Evolutionary conservation across 768 basidiomycete genomes (phyloP).

Genomic region (Pholiota microspora): DNA sequence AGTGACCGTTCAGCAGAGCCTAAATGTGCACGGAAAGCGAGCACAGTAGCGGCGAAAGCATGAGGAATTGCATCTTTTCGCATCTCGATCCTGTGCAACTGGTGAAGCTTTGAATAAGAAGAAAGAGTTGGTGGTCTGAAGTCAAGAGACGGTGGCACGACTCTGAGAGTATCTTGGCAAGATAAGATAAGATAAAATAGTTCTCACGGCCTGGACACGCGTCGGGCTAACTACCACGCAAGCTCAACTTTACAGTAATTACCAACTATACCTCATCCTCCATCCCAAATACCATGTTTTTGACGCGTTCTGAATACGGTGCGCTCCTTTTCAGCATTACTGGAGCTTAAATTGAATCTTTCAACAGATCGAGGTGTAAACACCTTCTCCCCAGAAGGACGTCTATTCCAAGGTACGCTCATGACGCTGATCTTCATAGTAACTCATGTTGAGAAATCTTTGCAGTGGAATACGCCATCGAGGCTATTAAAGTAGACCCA

Average conservation of each 20-base stretch:
- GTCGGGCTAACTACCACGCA: slow-evolving; percentile 38
- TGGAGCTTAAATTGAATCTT: neutral
- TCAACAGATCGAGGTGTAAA: slow-evolving; percentile 92
- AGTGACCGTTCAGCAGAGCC: too few species aligned
- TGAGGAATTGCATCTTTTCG: too few species aligned
- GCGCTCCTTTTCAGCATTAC: slow-evolving; percentile 9
- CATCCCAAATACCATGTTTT: slow-evolving; percentile 61
- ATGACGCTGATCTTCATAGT: neutral
- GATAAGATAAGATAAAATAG: slow-evolving; percentile 34
- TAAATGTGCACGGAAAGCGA: too few species aligned
- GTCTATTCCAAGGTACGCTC: slow-evolving; percentile 89
- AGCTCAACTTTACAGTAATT: slow-evolving; percentile 20
- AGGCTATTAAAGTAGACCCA: slow-evolving; percentile 88
- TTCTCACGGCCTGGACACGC: slow-evolving; percentile 49
- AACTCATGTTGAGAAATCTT: slow-evolving; percentile 16
- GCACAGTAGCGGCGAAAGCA: too few species aligned
- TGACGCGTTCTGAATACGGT: slow-evolving; percentile 97
- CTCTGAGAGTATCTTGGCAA: neutral
- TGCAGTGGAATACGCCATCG: slow-evolving; percentile 98
- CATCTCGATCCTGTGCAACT: too few species aligned
- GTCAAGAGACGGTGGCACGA: neutral
- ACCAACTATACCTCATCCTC: slow-evolving; percentile 22
- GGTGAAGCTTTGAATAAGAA: too few species aligned
- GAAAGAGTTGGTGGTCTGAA: neutral
- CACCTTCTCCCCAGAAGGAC: slow-evolving; percentile 98